Percentiles rank a stretch among this genome's conserved stretches.
Conservation (phyloP, 106 monocot genomes). For the Acorus calamus region DNA sequence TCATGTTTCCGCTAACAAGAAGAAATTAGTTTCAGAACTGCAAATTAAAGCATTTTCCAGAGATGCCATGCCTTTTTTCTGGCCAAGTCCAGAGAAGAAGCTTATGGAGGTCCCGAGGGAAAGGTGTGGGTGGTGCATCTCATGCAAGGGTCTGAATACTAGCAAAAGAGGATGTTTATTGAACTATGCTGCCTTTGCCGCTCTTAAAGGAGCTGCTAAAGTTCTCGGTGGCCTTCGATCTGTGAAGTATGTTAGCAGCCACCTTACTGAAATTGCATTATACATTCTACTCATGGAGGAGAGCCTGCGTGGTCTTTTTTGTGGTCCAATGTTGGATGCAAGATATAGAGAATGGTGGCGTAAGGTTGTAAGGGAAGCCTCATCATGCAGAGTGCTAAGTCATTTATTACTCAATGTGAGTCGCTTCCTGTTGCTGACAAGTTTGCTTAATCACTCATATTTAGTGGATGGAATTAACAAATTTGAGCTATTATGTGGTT, state of each 20-base stretch:
- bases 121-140: conserved; percentile 93
- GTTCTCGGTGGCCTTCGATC: conserved; percentile 22
- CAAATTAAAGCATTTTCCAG: conserved; percentile 86
- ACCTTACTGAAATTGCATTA: conserved; percentile 43
- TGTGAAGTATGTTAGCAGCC: conserved; percentile 30
- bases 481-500: too few relatives aligned
- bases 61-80: conserved; percentile 50
- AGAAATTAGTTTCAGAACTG: conserved; percentile 31
- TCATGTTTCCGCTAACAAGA: conserved; percentile 35
- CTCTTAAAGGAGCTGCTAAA: conserved; percentile 48
- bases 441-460: too few relatives aligned
- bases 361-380: conserved; percentile 42
- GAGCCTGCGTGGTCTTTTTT: conserved; percentile 46
- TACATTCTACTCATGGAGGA: conserved; percentile 79
- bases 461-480: too few relatives aligned
- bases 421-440: conserved; percentile 2
- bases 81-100: conserved; percentile 77
- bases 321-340: conserved; percentile 45
- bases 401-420: conserved; percentile 67
- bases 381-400: conserved; percentile 35
- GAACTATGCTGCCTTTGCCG: conserved; percentile 54
- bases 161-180: conserved; percentile 75
- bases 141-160: conserved; percentile 47
- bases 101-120: conserved; percentile 66
- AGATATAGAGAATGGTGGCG: conserved; percentile 46